Percentiles rank a stretch among this genome's conserved stretches.
These are phyloP conservation scores for Boletus fagicola DNA, from an alignment of 768 basidiomycete genomes.

Conservation along the genomic window DNA sequence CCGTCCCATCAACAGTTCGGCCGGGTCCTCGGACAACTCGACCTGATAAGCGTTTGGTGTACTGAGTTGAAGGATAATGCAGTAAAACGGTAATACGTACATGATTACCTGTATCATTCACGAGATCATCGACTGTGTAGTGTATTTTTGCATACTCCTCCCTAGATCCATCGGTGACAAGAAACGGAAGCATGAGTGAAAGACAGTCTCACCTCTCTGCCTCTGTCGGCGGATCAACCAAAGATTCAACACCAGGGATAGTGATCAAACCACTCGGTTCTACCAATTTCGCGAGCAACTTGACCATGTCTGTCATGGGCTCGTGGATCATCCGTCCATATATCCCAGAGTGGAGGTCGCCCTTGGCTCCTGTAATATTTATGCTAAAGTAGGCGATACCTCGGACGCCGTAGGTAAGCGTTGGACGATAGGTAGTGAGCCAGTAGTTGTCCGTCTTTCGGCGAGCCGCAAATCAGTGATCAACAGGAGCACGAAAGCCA, in stretches of 20 bases:
- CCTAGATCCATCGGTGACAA: neutral
- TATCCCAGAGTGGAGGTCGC: neutral
- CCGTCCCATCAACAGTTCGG: conserved; percentile 6
- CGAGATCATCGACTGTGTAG: conserved; percentile 1
- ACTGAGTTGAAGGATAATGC: neutral
- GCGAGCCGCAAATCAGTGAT: neutral
- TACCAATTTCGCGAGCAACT: neutral
- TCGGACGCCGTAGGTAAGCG: neutral
- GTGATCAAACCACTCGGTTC: conserved; percentile 62
- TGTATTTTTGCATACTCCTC: neutral
- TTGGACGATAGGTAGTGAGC: neutral
- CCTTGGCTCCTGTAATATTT: neutral
- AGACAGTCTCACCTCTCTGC: neutral
- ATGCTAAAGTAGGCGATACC: neutral
- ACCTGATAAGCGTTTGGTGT: neutral
- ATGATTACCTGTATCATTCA: neutral
- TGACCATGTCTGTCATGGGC: neutral
- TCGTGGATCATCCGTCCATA: neutral
- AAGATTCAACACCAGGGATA: neutral
- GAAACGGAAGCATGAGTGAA: neutral
- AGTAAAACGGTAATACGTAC: neutral
- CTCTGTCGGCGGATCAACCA: neutral
- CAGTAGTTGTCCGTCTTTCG: neutral
- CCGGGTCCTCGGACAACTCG: conserved; percentile 1
- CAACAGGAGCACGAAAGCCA: neutral